Conservation (phyloP, 768 basidiomycete genomes). For the Podaxis sp. region DNA sequence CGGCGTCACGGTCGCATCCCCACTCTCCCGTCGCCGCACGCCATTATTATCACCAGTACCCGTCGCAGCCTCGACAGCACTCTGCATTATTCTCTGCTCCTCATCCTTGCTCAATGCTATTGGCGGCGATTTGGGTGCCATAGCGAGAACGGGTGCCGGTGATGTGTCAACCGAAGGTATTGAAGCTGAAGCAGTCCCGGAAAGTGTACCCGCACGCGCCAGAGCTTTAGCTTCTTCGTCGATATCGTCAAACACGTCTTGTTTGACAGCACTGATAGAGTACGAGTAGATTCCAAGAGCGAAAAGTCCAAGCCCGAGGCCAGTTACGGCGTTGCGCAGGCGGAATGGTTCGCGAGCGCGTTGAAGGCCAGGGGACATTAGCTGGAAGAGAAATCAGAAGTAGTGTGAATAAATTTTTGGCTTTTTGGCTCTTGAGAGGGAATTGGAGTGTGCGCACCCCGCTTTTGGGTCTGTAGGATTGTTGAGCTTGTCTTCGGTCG, state of each 20-base stretch:
- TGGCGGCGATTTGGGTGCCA: not conserved
- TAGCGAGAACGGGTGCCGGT: not conserved
- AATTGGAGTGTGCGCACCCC: constrained; percentile 31
- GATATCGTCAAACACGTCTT: constrained; percentile 87
- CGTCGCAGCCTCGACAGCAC: constrained; percentile 1
- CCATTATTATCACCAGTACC: not conserved
- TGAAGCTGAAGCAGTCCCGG: constrained; percentile 8
- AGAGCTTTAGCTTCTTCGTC: constrained; percentile 72
- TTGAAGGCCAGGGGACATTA: constrained; percentile 82
- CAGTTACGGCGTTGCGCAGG: constrained; percentile 50
- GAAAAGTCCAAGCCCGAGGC: constrained; percentile 66
- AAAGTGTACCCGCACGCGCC: constrained; percentile 7
- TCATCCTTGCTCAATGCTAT: not conserved
- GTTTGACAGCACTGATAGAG: constrained; percentile 90
- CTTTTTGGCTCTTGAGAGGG: no score
- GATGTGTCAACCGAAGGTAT: not conserved
- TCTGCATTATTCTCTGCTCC: constrained; percentile 8
- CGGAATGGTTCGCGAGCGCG: constrained; percentile 61
- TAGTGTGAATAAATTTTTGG: not conserved
- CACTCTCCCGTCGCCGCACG: not conserved
- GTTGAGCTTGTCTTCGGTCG: constrained; percentile 35
- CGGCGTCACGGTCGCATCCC: no score
- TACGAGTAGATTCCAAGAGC: constrained; percentile 84
- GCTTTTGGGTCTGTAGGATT: constrained; percentile 48
- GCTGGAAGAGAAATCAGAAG: constrained; percentile 30